A percentile compares a stretch with the other conserved stretches of the same genome.
These are phyloP conservation scores for Aaosphaeria arxii DNA, from an alignment of 2,329 filamentous ascomycete genomes.

Conservation along the genomic window DNA sequence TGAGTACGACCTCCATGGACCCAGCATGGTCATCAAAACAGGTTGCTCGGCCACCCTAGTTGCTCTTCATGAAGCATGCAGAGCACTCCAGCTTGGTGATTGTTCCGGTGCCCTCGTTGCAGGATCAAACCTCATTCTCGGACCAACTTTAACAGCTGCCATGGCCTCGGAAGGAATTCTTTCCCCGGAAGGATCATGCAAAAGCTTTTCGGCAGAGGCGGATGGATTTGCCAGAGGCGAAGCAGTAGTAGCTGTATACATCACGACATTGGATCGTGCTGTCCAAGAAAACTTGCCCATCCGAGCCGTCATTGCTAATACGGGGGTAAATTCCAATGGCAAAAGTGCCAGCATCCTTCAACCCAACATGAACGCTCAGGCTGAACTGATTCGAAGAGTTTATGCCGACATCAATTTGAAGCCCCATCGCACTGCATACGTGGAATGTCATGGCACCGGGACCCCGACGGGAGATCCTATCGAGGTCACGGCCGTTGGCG, in stretches of 20 bases:
- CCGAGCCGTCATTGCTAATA: conserved; percentile 37
- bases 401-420: conserved; percentile 2
- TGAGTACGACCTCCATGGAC: conserved; percentile 18
- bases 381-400: conserved; percentile 7
- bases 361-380: conserved; percentile 51
- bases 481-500: conserved; percentile 8
- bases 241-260: conserved; percentile 44
- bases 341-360: conserved; percentile 52
- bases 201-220: conserved; percentile 12
- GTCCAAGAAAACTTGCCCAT: conserved; percentile 54
- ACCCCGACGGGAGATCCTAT: conserved; percentile 48
- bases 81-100: conserved; percentile 7
- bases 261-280: conserved; percentile 57
- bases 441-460: conserved; percentile 40
- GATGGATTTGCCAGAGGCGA: conserved; percentile 19
- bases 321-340: conserved; percentile 48
- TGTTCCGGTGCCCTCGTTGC: conserved; percentile 13
- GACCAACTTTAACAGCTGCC: conserved; percentile 7
- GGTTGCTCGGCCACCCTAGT: conserved; percentile 33
- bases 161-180: conserved; percentile 11
- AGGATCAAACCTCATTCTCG: conserved; percentile 17
- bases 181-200: conserved; percentile 11
- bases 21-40: conserved; percentile 33
- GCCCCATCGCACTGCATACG: conserved; percentile 9
- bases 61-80: conserved; percentile 19